A percentile compares a stretch with the other conserved stretches of the same genome.
These are phyloP conservation scores for Sporothrix mexicana DNA, from an alignment of 2,329 filamentous ascomycete genomes.

Conservation along the genomic window DNA sequence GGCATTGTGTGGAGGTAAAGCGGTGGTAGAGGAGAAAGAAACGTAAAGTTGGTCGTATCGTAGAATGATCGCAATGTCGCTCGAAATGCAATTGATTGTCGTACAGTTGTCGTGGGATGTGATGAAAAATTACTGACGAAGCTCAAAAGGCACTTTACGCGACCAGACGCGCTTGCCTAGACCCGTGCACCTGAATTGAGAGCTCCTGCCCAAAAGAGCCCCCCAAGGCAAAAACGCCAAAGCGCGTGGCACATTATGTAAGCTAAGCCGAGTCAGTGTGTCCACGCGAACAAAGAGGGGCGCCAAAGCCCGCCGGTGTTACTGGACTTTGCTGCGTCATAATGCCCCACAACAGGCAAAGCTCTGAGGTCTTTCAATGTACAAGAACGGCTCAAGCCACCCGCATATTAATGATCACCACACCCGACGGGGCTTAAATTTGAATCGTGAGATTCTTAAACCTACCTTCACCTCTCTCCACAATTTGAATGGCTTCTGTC, in stretches of 20 bases:
- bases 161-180: slow-evolving; percentile 29
- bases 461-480: neutral
- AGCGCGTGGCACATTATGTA: slow-evolving; percentile 20
- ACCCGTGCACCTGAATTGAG: neutral
- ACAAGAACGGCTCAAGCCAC: neutral
- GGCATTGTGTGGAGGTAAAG: neutral
- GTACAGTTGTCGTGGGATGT: neutral
- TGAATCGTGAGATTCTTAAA: neutral
- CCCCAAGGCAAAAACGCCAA: slow-evolving; percentile 10
- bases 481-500: neutral
- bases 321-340: slow-evolving; percentile 30
- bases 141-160: slow-evolving; percentile 30
- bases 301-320: neutral
- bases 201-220: neutral
- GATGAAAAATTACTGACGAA: neutral
- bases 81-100: neutral
- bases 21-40: neutral
- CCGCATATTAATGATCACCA: neutral
- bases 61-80: neutral
- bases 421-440: neutral
- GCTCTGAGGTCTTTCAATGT: neutral
- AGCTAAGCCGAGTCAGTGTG: neutral
- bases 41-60: neutral
- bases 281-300: slow-evolving; percentile 16
- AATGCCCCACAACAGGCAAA: slow-evolving; percentile 20